A percentile compares a stretch with the other conserved stretches of the same genome.
These are phyloP conservation scores for Periconia sp. DNA, from an alignment of 2,329 filamentous ascomycete species.

Conservation along the genomic window DNA sequence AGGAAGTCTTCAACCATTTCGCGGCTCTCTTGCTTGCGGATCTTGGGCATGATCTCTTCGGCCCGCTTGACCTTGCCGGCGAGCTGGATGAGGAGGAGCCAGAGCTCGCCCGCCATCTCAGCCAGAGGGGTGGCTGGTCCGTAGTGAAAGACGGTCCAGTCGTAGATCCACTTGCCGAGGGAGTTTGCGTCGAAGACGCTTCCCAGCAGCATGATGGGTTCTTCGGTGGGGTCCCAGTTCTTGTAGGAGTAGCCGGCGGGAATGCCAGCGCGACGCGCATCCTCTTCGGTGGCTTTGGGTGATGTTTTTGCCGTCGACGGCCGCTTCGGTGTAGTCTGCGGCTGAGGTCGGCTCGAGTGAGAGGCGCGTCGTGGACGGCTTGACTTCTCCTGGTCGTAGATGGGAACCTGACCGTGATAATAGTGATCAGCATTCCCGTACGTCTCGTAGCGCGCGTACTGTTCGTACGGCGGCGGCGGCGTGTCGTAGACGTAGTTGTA, in stretches of 20 bases:
- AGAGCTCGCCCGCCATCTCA: conserved; percentile 91
- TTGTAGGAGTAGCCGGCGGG: conserved; percentile 92
- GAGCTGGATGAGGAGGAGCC: conserved; percentile 92
- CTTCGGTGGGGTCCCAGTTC: conserved; percentile 96
- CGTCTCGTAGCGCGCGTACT: conserved; percentile 60
- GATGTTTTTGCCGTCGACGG: conserved; percentile 39
- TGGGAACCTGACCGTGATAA: conserved; percentile 57
- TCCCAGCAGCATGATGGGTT: conserved; percentile 90
- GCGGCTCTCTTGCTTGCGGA: conserved; percentile 74
- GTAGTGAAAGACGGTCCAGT: conserved; percentile 95
- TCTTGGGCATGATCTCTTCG: conserved; percentile 75
- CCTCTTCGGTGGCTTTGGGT: conserved; percentile 67
- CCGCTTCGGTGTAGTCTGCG: conserved; percentile 42
- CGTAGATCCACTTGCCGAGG: conserved; percentile 98
- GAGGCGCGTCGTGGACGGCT: conserved; percentile 62
- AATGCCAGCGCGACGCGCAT: conserved; percentile 70
- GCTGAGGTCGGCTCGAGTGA: conserved; percentile 53
- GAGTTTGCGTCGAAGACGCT: conserved; percentile 98
- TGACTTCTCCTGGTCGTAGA: conserved; percentile 53
- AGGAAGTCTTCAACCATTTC: conserved; percentile 92
- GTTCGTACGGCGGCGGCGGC: conserved; percentile 56
- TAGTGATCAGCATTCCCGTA: conserved; percentile 62
- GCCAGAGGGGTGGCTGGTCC: conserved; percentile 82
- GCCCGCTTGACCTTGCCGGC: conserved; percentile 92
- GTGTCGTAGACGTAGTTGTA: conserved; percentile 52